Conservation (phyloP, 1,284 basidiomycete genomes). For the Ceratorhiza oryzae-sativae region DNA sequence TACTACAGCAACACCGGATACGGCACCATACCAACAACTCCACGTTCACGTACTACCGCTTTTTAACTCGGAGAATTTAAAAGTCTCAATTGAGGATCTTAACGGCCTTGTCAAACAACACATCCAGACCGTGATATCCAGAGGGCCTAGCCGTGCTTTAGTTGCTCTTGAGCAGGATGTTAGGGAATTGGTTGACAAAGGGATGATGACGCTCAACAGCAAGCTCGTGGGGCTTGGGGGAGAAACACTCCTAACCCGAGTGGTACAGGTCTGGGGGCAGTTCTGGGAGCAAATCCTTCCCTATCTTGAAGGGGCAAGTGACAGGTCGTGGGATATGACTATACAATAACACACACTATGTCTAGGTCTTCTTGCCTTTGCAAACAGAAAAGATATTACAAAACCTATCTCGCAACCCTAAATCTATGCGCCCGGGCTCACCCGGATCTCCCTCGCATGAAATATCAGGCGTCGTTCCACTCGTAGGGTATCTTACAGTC, state of each 20-base stretch:
- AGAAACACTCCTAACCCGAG: constrained; percentile 72
- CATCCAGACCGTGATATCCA: constrained; percentile 60
- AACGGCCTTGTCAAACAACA: constrained; percentile 82
- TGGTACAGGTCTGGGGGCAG: constrained; percentile 92
- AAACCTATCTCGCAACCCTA: constrained; percentile 69
- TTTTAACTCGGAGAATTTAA: constrained; percentile 91
- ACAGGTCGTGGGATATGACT: neutral
- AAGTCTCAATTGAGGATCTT: constrained; percentile 89
- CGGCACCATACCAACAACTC: constrained; percentile 55
- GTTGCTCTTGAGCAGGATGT: constrained; percentile 77
- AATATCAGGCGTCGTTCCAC: constrained; percentile 15
- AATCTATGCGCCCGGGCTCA: constrained; percentile 58
- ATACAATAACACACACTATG: neutral
- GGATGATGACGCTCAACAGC: constrained; percentile 91
- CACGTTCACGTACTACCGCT: constrained; percentile 88
- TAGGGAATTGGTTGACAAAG: constrained; percentile 80
- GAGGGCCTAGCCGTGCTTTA: constrained; percentile 53
- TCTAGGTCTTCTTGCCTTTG: constrained; percentile 73
- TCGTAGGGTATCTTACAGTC: constrained; percentile 55
- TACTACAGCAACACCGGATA: constrained; percentile 74
- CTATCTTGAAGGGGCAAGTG: constrained; percentile 82
- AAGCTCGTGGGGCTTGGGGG: constrained; percentile 79
- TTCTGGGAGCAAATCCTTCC: constrained; percentile 94
- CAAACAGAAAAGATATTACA: constrained; percentile 75
- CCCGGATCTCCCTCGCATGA: constrained; percentile 33